Evolutionary conservation across 345 rosid genomes (phyloP).

Genomic region (Citrus maxima): DNA sequence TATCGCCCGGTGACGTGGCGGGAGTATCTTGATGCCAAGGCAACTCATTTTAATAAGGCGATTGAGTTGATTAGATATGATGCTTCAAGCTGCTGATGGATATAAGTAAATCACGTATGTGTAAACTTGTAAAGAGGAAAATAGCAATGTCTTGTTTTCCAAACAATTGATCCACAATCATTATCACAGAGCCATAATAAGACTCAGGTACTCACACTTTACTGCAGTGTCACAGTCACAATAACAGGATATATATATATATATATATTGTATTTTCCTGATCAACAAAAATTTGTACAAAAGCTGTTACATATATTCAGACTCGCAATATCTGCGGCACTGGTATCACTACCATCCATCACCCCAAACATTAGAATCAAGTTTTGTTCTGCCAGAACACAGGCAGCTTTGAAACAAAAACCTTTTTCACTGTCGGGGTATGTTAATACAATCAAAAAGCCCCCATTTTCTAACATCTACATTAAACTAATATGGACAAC

Average conservation of each 20-base stretch:
- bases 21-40: constrained; percentile 45
- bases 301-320: not conserved
- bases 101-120: no score
- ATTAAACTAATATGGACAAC: constrained; percentile 6
- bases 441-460: constrained; percentile 5
- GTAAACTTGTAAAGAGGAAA: no score
- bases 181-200: no score
- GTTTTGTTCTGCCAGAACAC: not conserved
- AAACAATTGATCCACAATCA: no score
- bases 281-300: not conserved
- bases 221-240: not conserved
- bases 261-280: not conserved
- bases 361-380: not conserved
- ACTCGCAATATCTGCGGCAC: not conserved
- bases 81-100: no score
- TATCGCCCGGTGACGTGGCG: constrained; percentile 42
- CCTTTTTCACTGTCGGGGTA: not conserved
- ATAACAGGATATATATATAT: not conserved
- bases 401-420: not conserved
- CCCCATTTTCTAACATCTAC: not conserved
- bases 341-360: not conserved
- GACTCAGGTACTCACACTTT: not conserved
- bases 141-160: no score
- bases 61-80: constrained; percentile 27
- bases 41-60: constrained; percentile 36